Evolutionary conservation across 2,329 filamentous ascomycete genomes (phyloP), one percentile per base, ranked within the genome.

Genomic region (Sclerotinia borealis): DNA sequence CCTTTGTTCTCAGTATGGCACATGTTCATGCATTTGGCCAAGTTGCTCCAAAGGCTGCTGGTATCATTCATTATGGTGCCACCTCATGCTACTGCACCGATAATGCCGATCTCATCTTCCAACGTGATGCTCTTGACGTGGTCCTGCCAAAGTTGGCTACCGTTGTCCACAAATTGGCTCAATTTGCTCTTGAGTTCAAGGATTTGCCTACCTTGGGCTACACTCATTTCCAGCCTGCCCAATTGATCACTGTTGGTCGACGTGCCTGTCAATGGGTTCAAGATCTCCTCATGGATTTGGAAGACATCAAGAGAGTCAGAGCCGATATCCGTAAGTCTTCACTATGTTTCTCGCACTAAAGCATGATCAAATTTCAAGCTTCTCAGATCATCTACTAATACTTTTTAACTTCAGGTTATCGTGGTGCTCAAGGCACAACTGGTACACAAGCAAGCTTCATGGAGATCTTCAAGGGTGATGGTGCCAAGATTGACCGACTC

Each of bases 71-170:
- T 75, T 86, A 83, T 75, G 89, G 88, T 68, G 68, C 71, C 37
- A 72, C 71, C 19, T 67, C 65, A 4, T 72, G 69, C 45, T 62
- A 62, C n/a, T 62, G 60, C 41, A 63, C 66, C 37, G 90, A 92
- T 72, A 92, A 92, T 68, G 82, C 87, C 2, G 91, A 93, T 70
- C 78, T 93, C 41, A 91, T 96, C 67, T 85, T 96, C 71, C 83
- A 62, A 22, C 63, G 63, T 50, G 85, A 92, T 65, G 92, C 85
- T 7, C 78, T 96, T 63, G 85, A 93, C 69, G 77, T 96, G n/a
- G 75, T 96, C 4, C 79, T 90, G 10, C 85, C 85, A 41, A 96
- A 93, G 77, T 77, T 96, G 8, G 91, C 91, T 59, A 91, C 86
- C 70, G 88, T 92, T 62, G 88, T 96, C 68, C 78, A 84, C 66